Evolutionary conservation across 306 rosid genomes (phyloP).

Genomic region (Rubus parviflorus): DNA sequence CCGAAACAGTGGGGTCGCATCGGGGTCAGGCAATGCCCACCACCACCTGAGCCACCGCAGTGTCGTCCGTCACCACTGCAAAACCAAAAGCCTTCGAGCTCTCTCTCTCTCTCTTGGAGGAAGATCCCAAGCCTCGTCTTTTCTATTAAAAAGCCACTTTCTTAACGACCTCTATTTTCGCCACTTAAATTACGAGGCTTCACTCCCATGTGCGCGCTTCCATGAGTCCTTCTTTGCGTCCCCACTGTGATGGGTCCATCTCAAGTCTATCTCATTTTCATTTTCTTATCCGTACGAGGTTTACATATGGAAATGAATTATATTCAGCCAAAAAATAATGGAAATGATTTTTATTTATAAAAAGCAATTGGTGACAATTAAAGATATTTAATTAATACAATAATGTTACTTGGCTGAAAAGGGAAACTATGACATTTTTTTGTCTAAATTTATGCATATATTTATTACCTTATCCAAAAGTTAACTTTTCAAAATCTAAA

Average conservation of each 20-base stretch:
- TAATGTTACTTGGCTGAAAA: too few species aligned
- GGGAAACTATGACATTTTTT: too few species aligned
- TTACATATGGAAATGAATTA: too few species aligned
- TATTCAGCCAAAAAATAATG: too few species aligned
- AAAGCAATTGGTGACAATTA: too few species aligned
- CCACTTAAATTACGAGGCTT: not conserved
- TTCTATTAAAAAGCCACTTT: not conserved
- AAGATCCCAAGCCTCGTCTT: not conserved
- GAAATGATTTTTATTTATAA: too few species aligned
- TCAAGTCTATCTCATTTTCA: too few species aligned
- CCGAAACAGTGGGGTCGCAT: slow-evolving; percentile 7
- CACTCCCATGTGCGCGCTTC: not conserved
- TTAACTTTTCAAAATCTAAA: too few species aligned
- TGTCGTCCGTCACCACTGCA: slow-evolving; percentile 9
- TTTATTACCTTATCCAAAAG: too few species aligned
- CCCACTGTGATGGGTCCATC: not conserved
- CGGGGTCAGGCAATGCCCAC: slow-evolving; percentile 3
- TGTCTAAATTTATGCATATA: too few species aligned
- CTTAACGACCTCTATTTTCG: slow-evolving; percentile 1
- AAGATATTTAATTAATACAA: too few species aligned
- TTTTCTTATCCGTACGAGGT: not conserved
- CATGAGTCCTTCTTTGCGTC: not conserved
- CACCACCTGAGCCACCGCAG: slow-evolving; percentile 21
- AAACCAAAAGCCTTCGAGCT: not conserved
- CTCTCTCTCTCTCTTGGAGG: not conserved